Percentiles rank a stretch among this genome's conserved stretches.
Evolutionary conservation across 345 rosid species (phyloP).

Genomic region (Erucastrum elatum): DNA sequence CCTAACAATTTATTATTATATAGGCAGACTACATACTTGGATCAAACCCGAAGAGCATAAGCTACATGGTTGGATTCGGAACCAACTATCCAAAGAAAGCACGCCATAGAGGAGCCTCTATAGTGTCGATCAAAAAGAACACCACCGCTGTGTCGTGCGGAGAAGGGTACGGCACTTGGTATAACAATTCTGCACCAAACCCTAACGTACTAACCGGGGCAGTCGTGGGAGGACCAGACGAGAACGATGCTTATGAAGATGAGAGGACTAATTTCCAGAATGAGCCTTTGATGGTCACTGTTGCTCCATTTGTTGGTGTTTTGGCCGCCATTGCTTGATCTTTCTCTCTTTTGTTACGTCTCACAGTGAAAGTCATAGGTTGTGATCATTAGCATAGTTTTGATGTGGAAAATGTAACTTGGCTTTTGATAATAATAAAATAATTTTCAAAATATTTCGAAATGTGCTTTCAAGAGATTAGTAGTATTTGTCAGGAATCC

Average conservation of each 20-base stretch:
- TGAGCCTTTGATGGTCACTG: slow-evolving; percentile 51
- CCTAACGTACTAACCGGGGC: slow-evolving; percentile 64
- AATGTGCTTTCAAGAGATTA: no score
- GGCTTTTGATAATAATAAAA: no score
- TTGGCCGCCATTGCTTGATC: slow-evolving; percentile 49
- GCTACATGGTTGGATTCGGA: slow-evolving; percentile 95
- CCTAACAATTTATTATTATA: background rate
- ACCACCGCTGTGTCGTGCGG: slow-evolving; percentile 53
- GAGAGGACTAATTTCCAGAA: slow-evolving; percentile 46
- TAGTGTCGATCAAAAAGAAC: slow-evolving; percentile 66
- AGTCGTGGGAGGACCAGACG: slow-evolving; percentile 69
- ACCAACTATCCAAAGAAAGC: slow-evolving; percentile 64
- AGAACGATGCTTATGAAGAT: slow-evolving; percentile 50
- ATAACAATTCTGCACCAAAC: slow-evolving; percentile 41
- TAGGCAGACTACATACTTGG: slow-evolving; percentile 86
- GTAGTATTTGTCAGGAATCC: no score
- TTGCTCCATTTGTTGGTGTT: slow-evolving; percentile 63
- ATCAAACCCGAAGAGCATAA: slow-evolving; percentile 75
- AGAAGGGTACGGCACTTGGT: slow-evolving; percentile 60
- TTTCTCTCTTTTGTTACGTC: background rate
- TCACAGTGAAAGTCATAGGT: background rate
- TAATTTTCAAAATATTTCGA: no score
- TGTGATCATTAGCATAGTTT: no score
- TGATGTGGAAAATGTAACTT: no score
- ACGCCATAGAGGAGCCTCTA: slow-evolving; percentile 91